Evolutionary conservation across 2,329 filamentous ascomycete genomes (phyloP).

Genomic region (Orbilia oligospora): DNA sequence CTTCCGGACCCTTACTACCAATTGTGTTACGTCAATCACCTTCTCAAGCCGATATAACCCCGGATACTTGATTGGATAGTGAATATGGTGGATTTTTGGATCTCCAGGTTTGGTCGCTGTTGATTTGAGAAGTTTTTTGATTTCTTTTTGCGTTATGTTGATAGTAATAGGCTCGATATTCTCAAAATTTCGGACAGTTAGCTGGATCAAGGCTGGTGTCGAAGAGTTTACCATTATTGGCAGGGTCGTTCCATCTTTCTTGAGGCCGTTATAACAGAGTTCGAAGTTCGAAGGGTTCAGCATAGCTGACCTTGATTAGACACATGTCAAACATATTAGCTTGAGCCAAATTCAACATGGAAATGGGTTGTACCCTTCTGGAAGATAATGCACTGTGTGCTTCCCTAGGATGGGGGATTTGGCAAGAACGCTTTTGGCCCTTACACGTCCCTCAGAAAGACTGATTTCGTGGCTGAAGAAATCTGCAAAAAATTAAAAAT

Average conservation of each 20-base stretch:
- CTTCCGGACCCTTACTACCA: conserved; percentile 84
- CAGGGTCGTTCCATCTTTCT: conserved; percentile 74
- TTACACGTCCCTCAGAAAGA: conserved; percentile 93
- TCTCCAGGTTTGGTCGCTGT: conserved; percentile 73
- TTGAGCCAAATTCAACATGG: conserved; percentile 63
- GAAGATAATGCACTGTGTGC: conserved; percentile 97
- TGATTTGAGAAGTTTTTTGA: conserved; percentile 81
- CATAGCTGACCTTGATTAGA: conserved; percentile 77
- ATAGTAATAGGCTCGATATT: conserved; percentile 85
- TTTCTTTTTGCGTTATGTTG: conserved; percentile 79
- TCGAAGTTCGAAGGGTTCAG: conserved; percentile 85
- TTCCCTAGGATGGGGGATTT: conserved; percentile 93
- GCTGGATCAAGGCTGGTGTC: conserved; percentile 86
- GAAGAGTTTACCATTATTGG: conserved; percentile 96
- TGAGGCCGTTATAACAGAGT: conserved; percentile 81
- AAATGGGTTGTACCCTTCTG: conserved; percentile 79
- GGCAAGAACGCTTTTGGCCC: conserved; percentile 86
- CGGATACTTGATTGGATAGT: conserved; percentile 83
- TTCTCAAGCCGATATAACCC: conserved; percentile 88
- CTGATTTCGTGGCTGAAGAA: conserved; percentile 94
- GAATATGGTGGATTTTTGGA: conserved; percentile 76
- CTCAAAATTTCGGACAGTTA: conserved; percentile 88
- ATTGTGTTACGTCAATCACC: conserved; percentile 92
- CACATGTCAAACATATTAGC: conserved; percentile 21
- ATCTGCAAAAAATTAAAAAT: conserved; percentile 67